Evolutionary conservation across 257 asterid species (phyloP).

Genomic region (Plantago ovata): DNA sequence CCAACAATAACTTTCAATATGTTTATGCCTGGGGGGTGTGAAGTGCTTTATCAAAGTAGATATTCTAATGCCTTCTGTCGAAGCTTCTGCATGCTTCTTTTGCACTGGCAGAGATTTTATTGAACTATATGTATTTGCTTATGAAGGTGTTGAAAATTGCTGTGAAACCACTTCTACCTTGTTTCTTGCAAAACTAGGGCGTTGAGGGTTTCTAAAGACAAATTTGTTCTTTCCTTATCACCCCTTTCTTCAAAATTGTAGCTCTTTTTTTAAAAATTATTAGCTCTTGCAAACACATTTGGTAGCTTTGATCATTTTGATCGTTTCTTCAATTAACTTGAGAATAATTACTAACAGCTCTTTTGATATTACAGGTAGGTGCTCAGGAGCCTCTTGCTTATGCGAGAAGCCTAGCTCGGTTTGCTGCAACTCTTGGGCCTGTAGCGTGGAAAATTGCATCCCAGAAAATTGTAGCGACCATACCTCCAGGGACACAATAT

Average conservation of each 20-base stretch:
- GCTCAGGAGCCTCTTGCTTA: constrained; percentile 74
- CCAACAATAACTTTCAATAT: not conserved
- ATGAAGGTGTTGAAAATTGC: too few species aligned
- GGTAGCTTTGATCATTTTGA: not conserved
- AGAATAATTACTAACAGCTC: not conserved
- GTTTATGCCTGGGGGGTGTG: too few species aligned
- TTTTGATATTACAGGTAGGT: constrained; percentile 60
- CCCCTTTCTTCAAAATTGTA: too few species aligned
- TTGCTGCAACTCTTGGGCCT: constrained; percentile 85
- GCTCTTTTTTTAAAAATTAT: too few species aligned
- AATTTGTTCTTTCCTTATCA: too few species aligned
- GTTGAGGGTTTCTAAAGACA: too few species aligned
- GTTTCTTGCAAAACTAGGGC: too few species aligned
- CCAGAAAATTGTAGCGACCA: constrained; percentile 40
- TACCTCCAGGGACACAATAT: constrained; percentile 62
- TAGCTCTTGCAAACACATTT: too few species aligned
- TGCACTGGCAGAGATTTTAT: too few species aligned
- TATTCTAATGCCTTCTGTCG: not conserved
- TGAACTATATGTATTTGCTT: not conserved
- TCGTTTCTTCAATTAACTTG: not conserved
- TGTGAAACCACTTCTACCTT: too few species aligned
- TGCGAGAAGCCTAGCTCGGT: constrained; percentile 83
- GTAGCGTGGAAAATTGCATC: constrained; percentile 79
- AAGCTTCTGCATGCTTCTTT: not conserved
- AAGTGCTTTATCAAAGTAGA: too few species aligned